Evolutionary conservation across 768 basidiomycete species (phyloP).

Genomic region (Naganishia antarctica): DNA sequence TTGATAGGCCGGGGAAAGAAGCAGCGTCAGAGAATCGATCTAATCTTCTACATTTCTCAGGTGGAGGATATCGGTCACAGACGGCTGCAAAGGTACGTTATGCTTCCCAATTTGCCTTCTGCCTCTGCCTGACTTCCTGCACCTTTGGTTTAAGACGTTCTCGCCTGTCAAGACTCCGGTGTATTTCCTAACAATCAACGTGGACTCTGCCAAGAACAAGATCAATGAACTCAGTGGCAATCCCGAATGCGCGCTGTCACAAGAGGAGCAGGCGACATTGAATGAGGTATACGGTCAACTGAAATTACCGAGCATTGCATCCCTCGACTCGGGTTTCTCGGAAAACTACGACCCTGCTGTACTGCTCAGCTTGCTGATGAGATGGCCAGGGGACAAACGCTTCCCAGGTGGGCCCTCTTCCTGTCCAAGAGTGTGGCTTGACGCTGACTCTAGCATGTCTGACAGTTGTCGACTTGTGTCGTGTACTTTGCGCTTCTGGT

Average conservation of each 20-base stretch:
- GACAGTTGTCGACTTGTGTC: slow-evolving; percentile 76
- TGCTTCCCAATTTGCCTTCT: not conserved
- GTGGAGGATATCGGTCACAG: slow-evolving; percentile 1
- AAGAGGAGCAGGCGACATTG: slow-evolving; percentile 5
- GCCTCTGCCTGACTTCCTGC: not conserved
- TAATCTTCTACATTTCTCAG: not conserved
- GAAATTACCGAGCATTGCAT: slow-evolving; percentile 4
- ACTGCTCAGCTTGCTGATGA: slow-evolving; percentile 27
- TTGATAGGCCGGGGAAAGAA: not conserved
- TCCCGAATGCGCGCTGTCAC: slow-evolving; percentile 53
- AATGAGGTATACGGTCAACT: slow-evolving; percentile 17
- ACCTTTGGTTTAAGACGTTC: not conserved
- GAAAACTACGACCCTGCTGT: slow-evolving; percentile 35
- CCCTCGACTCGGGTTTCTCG: slow-evolving; percentile 1
- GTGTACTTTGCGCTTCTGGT: slow-evolving; percentile 66
- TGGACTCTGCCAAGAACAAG: slow-evolving; percentile 60
- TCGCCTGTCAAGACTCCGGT: slow-evolving; percentile 55
- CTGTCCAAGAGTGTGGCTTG: not conserved
- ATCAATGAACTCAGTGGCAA: slow-evolving; percentile 66
- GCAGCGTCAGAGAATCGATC: not conserved
- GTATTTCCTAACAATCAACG: slow-evolving; percentile 74
- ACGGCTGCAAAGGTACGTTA: slow-evolving; percentile 11
- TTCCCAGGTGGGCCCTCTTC: slow-evolving; percentile 37
- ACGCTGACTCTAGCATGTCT: not conserved
- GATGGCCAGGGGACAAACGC: slow-evolving; percentile 44